Percentiles rank a stretch among this genome's conserved stretches.
Conservation (phyloP, 495 filamentous ascomycete genomes). For the Oleoguttula mirabilis region DNA sequence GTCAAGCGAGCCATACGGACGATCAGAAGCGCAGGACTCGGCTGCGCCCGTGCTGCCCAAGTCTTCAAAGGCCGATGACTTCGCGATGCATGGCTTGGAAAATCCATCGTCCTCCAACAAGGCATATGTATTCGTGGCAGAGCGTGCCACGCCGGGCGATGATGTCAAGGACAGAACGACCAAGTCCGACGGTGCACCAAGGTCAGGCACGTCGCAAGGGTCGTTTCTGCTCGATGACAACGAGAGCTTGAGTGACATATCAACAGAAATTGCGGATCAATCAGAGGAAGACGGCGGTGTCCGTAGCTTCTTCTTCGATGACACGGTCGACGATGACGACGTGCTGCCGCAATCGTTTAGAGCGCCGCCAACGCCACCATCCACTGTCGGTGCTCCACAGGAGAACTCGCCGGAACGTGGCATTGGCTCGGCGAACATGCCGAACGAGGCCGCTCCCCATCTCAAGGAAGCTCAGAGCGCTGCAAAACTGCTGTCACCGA, state of each 20-base stretch:
- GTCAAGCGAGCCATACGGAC: background rate
- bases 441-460: background rate
- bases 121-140: background rate
- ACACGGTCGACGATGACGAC: conserved; percentile 24
- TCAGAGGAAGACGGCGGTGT: conserved; percentile 28
- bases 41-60: conserved; percentile 1
- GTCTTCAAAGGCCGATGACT: background rate
- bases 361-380: conserved; percentile 46
- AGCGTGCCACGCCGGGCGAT: background rate
- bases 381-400: conserved; percentile 12
- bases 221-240: conserved; percentile 58
- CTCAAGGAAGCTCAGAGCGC: conserved; percentile 17
- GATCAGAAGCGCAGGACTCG: background rate
- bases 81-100: background rate
- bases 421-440: conserved; percentile 3
- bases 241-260: conserved; percentile 63
- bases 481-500: conserved; percentile 17
- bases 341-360: conserved; percentile 49
- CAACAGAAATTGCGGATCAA: conserved; percentile 51
- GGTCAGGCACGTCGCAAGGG: conserved; percentile 30
- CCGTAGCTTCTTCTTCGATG: conserved; percentile 33
- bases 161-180: background rate
- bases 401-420: conserved; percentile 9
- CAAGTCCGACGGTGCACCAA: conserved; percentile 24
- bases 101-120: background rate